phyloP scores from a whole-genome alignment of 2,329 filamentous ascomycete species.

The Ambrosiella cleistominuta region DNA sequence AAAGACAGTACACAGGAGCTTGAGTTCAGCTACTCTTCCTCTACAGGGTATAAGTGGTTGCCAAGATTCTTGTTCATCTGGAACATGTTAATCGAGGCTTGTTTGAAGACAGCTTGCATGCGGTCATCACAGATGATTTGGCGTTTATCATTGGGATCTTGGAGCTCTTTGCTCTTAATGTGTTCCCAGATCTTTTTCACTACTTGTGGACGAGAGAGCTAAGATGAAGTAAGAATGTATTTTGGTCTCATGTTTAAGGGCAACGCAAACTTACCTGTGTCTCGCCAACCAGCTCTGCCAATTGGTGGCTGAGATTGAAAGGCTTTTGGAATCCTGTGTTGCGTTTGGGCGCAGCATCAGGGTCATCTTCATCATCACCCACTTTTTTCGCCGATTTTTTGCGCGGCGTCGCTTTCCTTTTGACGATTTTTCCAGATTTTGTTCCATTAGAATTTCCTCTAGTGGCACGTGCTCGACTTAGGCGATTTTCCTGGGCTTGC shows the following conservation, averaged over 20 bases:
- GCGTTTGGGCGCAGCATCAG: conserved; percentile 55
- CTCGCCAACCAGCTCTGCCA: conserved; percentile 54
- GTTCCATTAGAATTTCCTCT: conserved; percentile 51
- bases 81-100: conserved; percentile 90
- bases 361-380: conserved; percentile 27
- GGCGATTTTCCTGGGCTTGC: conserved; percentile 78
- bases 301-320: conserved; percentile 52
- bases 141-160: conserved; percentile 80
- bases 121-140: conserved; percentile 85
- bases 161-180: conserved; percentile 73
- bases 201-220: conserved; percentile 85
- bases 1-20: background rate
- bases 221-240: background rate
- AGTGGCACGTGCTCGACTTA: conserved; percentile 50
- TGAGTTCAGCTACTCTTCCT: conserved; percentile 35
- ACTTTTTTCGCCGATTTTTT: conserved; percentile 58
- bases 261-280: conserved; percentile 31
- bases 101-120: conserved; percentile 84
- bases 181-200: conserved; percentile 96
- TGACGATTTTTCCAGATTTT: conserved; percentile 46
- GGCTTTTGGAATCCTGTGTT: conserved; percentile 88
- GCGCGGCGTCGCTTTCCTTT: conserved; percentile 48
- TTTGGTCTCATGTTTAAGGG: background rate
- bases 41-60: conserved; percentile 71
- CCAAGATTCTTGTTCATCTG: conserved; percentile 96